A percentile compares a stretch with the other conserved stretches of the same genome.
Evolutionary conservation across 352 stramenopile genomes (phyloP).

Genomic region (Phytophthora megakarya): DNA sequence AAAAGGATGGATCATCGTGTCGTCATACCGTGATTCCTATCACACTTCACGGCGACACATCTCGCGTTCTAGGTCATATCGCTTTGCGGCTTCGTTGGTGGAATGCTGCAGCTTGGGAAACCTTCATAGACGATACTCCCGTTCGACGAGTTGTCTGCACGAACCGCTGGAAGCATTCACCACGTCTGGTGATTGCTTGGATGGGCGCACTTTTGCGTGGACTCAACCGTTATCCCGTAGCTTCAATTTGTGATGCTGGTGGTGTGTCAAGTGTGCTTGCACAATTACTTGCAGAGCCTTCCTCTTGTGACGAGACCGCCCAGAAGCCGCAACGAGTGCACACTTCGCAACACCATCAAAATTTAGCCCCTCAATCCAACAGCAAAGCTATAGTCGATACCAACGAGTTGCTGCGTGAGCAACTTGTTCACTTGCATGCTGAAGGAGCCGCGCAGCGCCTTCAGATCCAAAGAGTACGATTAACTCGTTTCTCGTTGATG

Average conservation of each 20-base stretch:
- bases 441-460: constrained; percentile 54
- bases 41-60: constrained; percentile 4
- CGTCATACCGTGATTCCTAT: constrained; percentile 35
- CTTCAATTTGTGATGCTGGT: constrained; percentile 74
- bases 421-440: constrained; percentile 54
- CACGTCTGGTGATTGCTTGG: constrained; percentile 51
- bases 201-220: constrained; percentile 69
- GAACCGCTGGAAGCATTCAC: constrained; percentile 50
- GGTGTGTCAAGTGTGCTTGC: constrained; percentile 63
- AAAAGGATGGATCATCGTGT: constrained; percentile 29
- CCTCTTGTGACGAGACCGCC: neutral
- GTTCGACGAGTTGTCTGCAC: constrained; percentile 67
- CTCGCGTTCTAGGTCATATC: constrained; percentile 31
- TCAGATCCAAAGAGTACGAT: constrained; percentile 50
- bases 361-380: neutral
- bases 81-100: constrained; percentile 50
- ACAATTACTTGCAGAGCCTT: constrained; percentile 32
- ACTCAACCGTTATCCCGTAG: constrained; percentile 73
- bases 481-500: too few species aligned
- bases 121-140: constrained; percentile 41
- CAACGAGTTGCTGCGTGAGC: constrained; percentile 36
- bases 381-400: constrained; percentile 3
- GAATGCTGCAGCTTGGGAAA: constrained; percentile 44
- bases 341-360: neutral
- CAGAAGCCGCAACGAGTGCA: neutral